Base-by-base conservation (phyloP, 345 rosid genomes). In the Abelmoschus esculentus region DNA sequence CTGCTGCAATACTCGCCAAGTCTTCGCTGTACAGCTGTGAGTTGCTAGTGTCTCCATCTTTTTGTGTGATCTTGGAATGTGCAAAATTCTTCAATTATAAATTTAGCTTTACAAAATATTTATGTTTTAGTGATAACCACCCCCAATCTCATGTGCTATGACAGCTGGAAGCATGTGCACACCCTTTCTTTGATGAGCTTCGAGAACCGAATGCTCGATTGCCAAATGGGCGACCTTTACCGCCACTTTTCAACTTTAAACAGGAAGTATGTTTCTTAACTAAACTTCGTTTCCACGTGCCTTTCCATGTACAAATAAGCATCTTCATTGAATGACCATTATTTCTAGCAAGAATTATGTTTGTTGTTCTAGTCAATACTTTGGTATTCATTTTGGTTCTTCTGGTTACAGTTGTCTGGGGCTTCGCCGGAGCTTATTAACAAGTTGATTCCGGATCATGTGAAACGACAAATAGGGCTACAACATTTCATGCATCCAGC, bases 1-100 rank as follows among this genome's bases (percentile, higher is more conserved):
- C 70, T 91, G 70, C 84, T 91, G 67, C 97, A 91, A 65, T 91
- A 91, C 83, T 91, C 97, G 50, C 97, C 96, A 59, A 86, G 91
- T 76, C 86, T 87, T 32, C 84, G 97, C 59, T 91, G 96, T 84
- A 78, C 92, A 9, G 91, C 95, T 55, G 96, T 90, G 68, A 86
- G 91, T 81, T 67, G 7, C 62, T 36, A 36, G 26, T 4, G 31
- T 22, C 46, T 29, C 29, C 50, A 29, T 8, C 29, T 61, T n/a
- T 49, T 73, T 7, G 7, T 22, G 18, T 34, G 26, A 22, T 22
- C 26, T 22, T 22, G 26, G 32, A 15, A 13, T 31, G 12, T 68
- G 36, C 18, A 32, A 9, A 3, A 26, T 6, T 54, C 62, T 50
- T 52, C 32, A 13, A 8, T 22, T 18, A 15, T 68, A 1, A 10